Base-by-base conservation (phyloP, 345 rosid genomes). In the Odontarrhena argentea region DNA sequence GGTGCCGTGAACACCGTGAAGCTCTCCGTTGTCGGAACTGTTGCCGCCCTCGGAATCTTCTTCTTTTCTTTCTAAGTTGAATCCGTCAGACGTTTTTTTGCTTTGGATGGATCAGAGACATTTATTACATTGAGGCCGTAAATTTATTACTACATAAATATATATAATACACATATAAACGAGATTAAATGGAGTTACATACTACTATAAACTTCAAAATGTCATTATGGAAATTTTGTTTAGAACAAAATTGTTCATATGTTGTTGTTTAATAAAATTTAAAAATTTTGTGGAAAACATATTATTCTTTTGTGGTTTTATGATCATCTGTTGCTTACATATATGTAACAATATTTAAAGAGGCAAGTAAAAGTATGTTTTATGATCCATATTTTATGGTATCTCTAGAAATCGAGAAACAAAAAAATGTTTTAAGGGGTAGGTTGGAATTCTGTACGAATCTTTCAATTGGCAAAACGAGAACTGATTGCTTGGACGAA, bases 141-240 rank as follows among this genome's bases (percentile, higher is more conserved):
- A 24, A 50, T 30, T 53, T 45, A 67, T 42, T 34, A 30, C 7
- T 43, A 32, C 15, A 46, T 59, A 37, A 42, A 53, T 14, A 41
- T 10, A 37, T 38, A 18, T 18, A 18, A 18, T 18, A 49, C 7
- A 32, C 36, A 6, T 55, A 58, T 60, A 57, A 28, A 22, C 22
- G 63, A 53, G 68, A 67, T 74, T 67, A 53, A 74, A 12, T 74
- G 77, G 77, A 58, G 48, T 59, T 32, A 32, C 36, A 1, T 50
- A 37, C 22, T 42, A 43, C 9, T 73, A 66, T 56, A 60, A 65
- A 67, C 13, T 2, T 28, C 7, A 32, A 35, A 35, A 22, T 34
- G n/a, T 48, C 45, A 7, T 13, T 22, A 15, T 65, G 65, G 9
- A n/a, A 59, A 64, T 40, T 55, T 66, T 59, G 55, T 57, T 18